Evolutionary conservation across 2,329 filamentous ascomycete genomes (phyloP).

Genomic region (Fusarium keratoplasticum): DNA sequence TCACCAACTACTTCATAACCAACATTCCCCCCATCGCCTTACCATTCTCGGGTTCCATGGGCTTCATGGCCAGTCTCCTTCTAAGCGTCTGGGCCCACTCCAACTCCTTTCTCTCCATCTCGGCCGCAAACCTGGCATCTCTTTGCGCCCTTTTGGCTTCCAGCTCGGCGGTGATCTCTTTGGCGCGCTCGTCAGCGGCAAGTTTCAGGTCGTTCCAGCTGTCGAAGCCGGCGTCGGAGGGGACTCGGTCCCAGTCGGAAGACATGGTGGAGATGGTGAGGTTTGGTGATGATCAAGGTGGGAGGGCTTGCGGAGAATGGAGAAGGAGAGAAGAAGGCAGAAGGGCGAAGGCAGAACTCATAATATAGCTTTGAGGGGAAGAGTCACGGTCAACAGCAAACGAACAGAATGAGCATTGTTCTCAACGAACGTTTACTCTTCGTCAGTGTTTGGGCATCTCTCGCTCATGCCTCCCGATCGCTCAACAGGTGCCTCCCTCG

Average conservation of each 20-base stretch:
- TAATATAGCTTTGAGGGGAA: background rate
- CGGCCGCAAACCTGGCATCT: background rate
- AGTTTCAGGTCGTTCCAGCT: background rate
- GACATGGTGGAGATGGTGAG: background rate
- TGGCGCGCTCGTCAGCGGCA: background rate
- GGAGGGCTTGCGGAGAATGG: background rate
- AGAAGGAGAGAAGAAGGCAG: background rate
- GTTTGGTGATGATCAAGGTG: background rate
- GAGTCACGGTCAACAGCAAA: background rate
- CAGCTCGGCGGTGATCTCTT: background rate
- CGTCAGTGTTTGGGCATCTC: background rate
- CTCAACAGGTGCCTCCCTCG: background rate
- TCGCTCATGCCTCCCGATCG: too few species aligned
- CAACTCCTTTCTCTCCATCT: background rate
- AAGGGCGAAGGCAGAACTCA: background rate
- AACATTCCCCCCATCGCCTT: background rate
- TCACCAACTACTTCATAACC: background rate
- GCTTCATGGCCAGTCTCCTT: background rate
- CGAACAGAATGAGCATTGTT: background rate
- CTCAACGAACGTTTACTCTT: background rate
- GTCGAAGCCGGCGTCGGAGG: background rate
- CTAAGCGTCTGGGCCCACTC: background rate
- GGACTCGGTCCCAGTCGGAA: background rate
- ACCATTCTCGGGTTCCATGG: background rate
- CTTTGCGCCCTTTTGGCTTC: background rate